A percentile compares a stretch with the other conserved stretches of the same genome.
Conservation (phyloP, 2,329 filamentous ascomycete genomes). For the Claviceps lovelessii region DNA sequence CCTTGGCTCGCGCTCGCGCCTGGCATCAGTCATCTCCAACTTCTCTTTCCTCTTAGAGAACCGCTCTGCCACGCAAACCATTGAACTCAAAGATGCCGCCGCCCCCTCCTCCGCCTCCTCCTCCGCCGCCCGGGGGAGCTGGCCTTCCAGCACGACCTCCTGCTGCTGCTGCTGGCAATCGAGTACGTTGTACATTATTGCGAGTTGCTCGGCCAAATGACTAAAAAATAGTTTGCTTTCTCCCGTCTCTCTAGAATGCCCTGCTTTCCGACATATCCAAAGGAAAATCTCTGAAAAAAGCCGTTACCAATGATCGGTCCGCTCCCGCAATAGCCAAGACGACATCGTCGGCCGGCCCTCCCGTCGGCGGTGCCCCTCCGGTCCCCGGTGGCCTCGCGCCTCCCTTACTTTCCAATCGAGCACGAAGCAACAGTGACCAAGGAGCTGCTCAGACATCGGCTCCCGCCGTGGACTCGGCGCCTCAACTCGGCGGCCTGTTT, state of each 20-base stretch:
- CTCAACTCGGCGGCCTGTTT: constrained; percentile 78
- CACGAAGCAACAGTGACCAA: constrained; percentile 73
- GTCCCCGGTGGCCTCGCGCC: constrained; percentile 58
- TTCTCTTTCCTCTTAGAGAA: neutral
- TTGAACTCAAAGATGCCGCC: constrained; percentile 20
- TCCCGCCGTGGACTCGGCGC: constrained; percentile 38
- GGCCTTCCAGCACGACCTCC: constrained; percentile 32
- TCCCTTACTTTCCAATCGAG: constrained; percentile 54
- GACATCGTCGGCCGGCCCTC: constrained; percentile 33
- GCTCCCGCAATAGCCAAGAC: constrained; percentile 47
- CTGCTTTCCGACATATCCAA: constrained; percentile 79
- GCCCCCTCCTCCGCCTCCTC: constrained; percentile 45
- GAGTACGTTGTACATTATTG: constrained; percentile 39
- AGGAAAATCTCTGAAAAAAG: constrained; percentile 66
- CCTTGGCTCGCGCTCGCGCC: neutral
- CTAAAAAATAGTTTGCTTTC: constrained; percentile 3
- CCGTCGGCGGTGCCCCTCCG: constrained; percentile 64
- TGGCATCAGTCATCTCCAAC: neutral
- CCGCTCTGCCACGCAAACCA: neutral
- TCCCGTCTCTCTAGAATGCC: constrained; percentile 49
- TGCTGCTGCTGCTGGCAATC: constrained; percentile 35
- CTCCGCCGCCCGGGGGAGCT: constrained; percentile 43
- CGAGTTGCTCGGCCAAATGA: neutral
- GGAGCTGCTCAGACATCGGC: constrained; percentile 31
- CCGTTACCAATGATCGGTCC: constrained; percentile 83